Conservation (phyloP, 441 rosid species). For the Bocquillonia castaneifolia region DNA sequence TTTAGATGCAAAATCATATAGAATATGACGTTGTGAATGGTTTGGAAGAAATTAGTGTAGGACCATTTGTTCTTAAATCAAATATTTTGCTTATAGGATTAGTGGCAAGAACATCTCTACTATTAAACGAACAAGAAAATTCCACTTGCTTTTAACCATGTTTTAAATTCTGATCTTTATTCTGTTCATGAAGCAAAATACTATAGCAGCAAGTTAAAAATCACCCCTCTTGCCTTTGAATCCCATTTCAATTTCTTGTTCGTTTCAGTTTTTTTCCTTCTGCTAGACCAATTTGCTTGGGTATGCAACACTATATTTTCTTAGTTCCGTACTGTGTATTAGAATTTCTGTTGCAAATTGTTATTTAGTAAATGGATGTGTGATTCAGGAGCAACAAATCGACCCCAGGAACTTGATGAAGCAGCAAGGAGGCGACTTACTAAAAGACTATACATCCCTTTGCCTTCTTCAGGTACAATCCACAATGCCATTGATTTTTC, state of each 20-base stretch:
- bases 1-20: not conserved
- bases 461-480: conserved; percentile 77
- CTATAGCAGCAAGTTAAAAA: not conserved
- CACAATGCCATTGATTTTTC: conserved; percentile 19
- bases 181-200: not conserved
- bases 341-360: not conserved
- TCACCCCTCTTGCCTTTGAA: not conserved
- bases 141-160: not conserved
- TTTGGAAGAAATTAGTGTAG: not conserved
- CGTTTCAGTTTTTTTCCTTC: not conserved
- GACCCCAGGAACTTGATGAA: conserved; percentile 98
- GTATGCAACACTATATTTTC: not conserved
- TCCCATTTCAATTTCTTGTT: not conserved
- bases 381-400: conserved; percentile 84
- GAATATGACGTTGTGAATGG: not conserved
- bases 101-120: not conserved
- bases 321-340: not conserved
- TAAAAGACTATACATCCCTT: conserved; percentile 87
- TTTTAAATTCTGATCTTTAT: not conserved
- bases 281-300: not conserved
- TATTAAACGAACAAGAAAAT: not conserved
- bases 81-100: not conserved
- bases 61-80: not conserved
- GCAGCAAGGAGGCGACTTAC: conserved; percentile 92
- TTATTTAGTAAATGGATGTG: not conserved